Evolutionary conservation across 2,329 filamentous ascomycete genomes (phyloP), one percentile per base, ranked within the genome.

Genomic region (Penicillium frequentans): DNA sequence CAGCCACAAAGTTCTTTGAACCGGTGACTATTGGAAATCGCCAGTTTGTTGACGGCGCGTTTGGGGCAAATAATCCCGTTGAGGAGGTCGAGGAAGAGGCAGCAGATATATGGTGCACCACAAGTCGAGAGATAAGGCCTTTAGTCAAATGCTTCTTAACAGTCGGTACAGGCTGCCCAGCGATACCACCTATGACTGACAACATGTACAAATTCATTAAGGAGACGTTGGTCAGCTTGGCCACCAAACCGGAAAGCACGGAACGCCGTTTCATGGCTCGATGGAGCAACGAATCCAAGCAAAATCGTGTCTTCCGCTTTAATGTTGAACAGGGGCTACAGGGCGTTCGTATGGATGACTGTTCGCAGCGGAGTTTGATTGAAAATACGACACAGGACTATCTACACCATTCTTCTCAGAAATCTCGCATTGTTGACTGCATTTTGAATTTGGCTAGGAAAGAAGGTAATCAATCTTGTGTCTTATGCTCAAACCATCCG

Each of bases 1-100:
- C 82, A 3, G 81, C 81, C 0, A 81, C 81, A 1, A 44, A 44
- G 1, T 69, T 51, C 7, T 71, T 71, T 49, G 59, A 65, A 2
- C 11, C 59, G 0, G 54, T 63, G 0, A 39, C 19, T 5, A 55
- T 71, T 5, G 64, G 58, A 1, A 52, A 58, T 19, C 54, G 52
- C 0, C 49, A 61, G 2, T 76, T 71, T 13, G 61, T 75, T 0
- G 72, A 76, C 53, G 74, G 71, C 4, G 71, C 63, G 2, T 52
- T 72, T n/a, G 60, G 65, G 0, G 63, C 63, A 3, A 77, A 76
- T 50, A 77, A 77, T 44, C 73, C 74, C 1, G 63, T 72, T 0
- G 59, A 67, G 6, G 63, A 71, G 19, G 31, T 76, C 2, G 67
- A 68, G 44, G 60, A 67, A 19, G 70, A 77, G 52, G 64, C 62